phyloP scores from a whole-genome alignment of 257 asterid genomes.

The Scutellaria galericulata region DNA sequence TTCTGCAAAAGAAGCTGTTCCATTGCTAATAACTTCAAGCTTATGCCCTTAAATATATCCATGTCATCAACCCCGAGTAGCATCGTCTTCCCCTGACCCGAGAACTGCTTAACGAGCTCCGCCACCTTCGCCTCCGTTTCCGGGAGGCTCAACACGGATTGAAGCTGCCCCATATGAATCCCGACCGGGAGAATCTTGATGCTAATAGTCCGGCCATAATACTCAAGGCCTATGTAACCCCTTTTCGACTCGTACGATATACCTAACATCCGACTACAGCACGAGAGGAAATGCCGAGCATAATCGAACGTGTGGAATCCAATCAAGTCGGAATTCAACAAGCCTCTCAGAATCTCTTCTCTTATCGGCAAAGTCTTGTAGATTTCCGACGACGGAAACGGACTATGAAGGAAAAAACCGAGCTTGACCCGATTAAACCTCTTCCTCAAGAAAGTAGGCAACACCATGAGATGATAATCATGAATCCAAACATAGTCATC shows the following conservation, averaged over 20 bases:
- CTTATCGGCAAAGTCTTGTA: conserved; percentile 80
- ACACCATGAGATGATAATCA: conserved; percentile 85
- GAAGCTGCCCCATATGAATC: conserved; percentile 88
- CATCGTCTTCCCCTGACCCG: conserved; percentile 66
- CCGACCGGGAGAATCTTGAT: conserved; percentile 95
- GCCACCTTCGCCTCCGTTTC: conserved; percentile 70
- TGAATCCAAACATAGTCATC: conserved; percentile 91
- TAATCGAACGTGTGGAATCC: conserved; percentile 92
- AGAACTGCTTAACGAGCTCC: conserved; percentile 62
- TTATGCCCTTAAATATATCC: conserved; percentile 91
- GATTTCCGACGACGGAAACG: conserved; percentile 85
- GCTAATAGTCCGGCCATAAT: conserved; percentile 89
- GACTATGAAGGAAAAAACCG: conserved; percentile 87
- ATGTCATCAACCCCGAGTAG: conserved; percentile 87
- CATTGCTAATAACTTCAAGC: conserved; percentile 83
- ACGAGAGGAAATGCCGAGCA: conserved; percentile 88
- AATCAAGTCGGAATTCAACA: conserved; percentile 79
- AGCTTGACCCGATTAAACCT: conserved; percentile 86
- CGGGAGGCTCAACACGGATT: conserved; percentile 63
- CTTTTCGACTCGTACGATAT: conserved; percentile 82
- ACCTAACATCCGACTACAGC: conserved; percentile 90
- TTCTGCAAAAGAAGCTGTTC: conserved; percentile 77
- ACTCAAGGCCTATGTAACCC: conserved; percentile 88
- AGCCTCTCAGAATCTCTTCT: conserved; percentile 75
- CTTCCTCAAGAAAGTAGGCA: conserved; percentile 89